Evolutionary conservation across 495 filamentous ascomycete genomes (phyloP), one percentile per base, ranked within the genome.

Genomic region (Staphylotrichum longicolle): DNA sequence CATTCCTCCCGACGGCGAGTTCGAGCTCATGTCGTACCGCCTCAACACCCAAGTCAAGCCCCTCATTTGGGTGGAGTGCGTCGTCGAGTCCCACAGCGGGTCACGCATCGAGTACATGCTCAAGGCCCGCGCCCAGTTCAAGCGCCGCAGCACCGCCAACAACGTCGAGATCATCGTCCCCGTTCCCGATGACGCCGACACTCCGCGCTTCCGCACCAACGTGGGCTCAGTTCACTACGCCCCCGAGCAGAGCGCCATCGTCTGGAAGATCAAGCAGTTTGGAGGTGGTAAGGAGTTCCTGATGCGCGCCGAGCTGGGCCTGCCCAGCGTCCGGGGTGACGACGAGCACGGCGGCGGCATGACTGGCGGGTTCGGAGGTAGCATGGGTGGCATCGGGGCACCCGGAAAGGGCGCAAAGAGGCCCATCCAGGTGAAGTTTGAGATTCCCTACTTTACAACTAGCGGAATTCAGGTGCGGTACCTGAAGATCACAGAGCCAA

Each of bases 191-290:
- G 95, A 99, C 70, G 95, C 95, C 60, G 94, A 98, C 74, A 91
- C 89, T 2, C 95, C 95, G 9, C 86, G 95, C 51, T 99, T 99
- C 83, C 87, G 95, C 50, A 98, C 95, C 15, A 98, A 97, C 72
- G 93, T 99, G 65, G 95, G 95, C 34, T 88, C 86, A 27, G 95
- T 99, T n/a, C 94, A 98, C 75, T 99, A 99, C 73, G 93, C 93
- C 10, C 95, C 95, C 7, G 95, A 99, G 74, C 91, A 96, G 69
- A 93, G 91, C 46, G 93, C 95, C 39, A 99, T 99, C 63, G 86
- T 99, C 63, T 99, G 95, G 95, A 98, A 98, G 82, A 99, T 99
- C 79, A 99, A 99, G 82, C 95, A 99, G 68, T 99, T 99, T 71
- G 95, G 94, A 7, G 95, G 95, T 54, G 87, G 88, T 63, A 99